Percentiles rank a stretch among this genome's conserved stretches.
Evolutionary conservation across 2,329 filamentous ascomycete genomes (phyloP).

Genomic region (Fusarium annulatum): DNA sequence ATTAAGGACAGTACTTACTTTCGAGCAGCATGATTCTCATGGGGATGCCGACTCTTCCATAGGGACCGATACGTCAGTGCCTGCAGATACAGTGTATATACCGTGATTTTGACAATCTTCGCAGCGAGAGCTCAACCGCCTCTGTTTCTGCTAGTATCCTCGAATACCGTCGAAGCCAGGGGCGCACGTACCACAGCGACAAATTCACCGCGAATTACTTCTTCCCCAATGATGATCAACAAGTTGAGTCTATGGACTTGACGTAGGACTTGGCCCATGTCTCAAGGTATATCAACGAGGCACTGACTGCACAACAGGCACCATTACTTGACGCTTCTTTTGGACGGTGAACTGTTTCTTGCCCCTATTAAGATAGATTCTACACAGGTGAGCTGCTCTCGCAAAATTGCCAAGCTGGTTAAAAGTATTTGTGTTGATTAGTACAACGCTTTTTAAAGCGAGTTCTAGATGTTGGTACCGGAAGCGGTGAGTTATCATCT

Average conservation of each 20-base stretch:
- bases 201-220: slow-evolving; percentile 1
- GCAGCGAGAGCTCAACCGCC: neutral
- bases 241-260: neutral
- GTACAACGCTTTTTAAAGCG: neutral
- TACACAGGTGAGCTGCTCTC: neutral
- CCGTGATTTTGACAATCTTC: neutral
- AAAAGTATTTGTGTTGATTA: fast-evolving
- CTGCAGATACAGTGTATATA: fast-evolving
- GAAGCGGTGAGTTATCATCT: neutral
- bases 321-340: neutral
- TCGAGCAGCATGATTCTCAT: neutral
- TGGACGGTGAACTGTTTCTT: neutral
- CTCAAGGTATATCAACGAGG: fast-evolving
- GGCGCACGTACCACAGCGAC: slow-evolving; percentile 2
- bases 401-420: fast-evolving
- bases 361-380: neutral
- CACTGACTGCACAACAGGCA: neutral
- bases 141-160: slow-evolving; percentile 1
- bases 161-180: neutral
- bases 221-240: neutral
- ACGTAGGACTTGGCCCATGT: fast-evolving
- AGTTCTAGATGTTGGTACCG: slow-evolving; percentile 1
- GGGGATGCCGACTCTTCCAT: neutral
- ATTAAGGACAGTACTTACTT: fast-evolving
- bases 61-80: neutral